Percentiles rank a stretch among this genome's conserved stretches.
Evolutionary conservation across 805 yeast genomes (phyloP).

Genomic region (Blastobotrys chiropterorum): DNA sequence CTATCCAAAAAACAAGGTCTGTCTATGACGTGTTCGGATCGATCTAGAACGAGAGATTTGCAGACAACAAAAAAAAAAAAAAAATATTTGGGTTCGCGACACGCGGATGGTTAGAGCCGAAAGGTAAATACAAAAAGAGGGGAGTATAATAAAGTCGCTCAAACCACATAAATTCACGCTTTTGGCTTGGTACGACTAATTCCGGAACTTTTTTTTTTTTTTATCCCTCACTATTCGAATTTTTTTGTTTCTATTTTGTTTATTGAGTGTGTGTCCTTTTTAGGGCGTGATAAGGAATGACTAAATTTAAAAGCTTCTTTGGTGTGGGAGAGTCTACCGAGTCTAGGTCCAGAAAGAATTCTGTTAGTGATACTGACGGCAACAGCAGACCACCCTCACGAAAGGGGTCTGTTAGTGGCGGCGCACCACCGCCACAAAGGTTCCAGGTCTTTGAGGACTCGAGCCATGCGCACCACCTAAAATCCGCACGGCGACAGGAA

Average conservation of each 20-base stretch:
- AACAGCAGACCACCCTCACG: not conserved
- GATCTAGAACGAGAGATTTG: not conserved
- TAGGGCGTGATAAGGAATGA: constrained; percentile 2
- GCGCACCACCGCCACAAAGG: constrained; percentile 12
- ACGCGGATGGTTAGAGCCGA: not conserved
- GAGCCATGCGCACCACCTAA: constrained; percentile 70
- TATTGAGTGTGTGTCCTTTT: not conserved
- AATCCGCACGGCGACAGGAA: constrained; percentile 50
- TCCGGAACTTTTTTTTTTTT: not conserved
- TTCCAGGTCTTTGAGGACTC: constrained; percentile 43
- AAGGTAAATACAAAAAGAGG: not conserved
- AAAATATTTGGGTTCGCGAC: not conserved
- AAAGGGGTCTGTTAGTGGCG: not conserved
- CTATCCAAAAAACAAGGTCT: no score
- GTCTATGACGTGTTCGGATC: not conserved
- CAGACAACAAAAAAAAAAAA: no score
- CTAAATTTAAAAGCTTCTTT: constrained; percentile 2
- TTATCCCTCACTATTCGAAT: no score
- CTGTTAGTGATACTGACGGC: not conserved
- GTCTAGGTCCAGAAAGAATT: not conserved
- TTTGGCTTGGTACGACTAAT: not conserved
- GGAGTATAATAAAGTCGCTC: not conserved
- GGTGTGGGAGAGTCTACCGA: not conserved
- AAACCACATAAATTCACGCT: not conserved
- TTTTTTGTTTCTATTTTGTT: not conserved